Evolutionary conservation across 495 filamentous ascomycete genomes (phyloP).

Genomic region (Penicillium robsamsonii): DNA sequence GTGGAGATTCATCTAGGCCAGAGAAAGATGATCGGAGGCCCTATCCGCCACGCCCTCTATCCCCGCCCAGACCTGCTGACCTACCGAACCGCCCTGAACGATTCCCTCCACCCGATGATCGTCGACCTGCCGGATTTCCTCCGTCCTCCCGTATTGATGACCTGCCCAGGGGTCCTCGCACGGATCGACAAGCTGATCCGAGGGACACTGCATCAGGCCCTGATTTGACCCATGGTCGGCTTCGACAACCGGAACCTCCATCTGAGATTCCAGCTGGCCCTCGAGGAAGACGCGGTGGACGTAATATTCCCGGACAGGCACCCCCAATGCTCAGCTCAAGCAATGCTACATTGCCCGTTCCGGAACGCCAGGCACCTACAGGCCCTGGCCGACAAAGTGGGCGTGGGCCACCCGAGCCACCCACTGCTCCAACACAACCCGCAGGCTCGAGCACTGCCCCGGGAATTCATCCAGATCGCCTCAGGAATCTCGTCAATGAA

Average conservation of each 20-base stretch:
- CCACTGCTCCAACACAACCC: constrained; percentile 25
- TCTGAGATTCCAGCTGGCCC: constrained; percentile 71
- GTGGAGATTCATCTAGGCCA: constrained; percentile 30
- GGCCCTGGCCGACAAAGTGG: constrained; percentile 38
- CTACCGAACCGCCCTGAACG: constrained; percentile 40
- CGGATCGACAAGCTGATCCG: constrained; percentile 33
- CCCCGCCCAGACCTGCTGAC: constrained; percentile 32
- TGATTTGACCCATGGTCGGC: constrained; percentile 56
- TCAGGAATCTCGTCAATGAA: constrained; percentile 31
- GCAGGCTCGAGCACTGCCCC: constrained; percentile 30
- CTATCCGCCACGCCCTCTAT: constrained; percentile 25
- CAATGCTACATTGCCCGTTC: constrained; percentile 23
- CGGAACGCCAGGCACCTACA: constrained; percentile 39
- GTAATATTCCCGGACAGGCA: constrained; percentile 32
- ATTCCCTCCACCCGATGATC: constrained; percentile 35
- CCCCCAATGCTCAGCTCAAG: constrained; percentile 19
- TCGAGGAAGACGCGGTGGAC: constrained; percentile 40
- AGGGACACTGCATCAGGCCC: constrained; percentile 28
- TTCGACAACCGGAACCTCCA: constrained; percentile 51
- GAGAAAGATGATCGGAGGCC: constrained; percentile 41
- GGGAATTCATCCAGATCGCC: constrained; percentile 52
- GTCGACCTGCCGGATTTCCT: constrained; percentile 27
- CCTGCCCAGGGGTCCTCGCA: constrained; percentile 42
- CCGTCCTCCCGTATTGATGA: constrained; percentile 34
- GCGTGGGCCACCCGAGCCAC: constrained; percentile 29